Evolutionary conservation across 1,284 basidiomycete species (phyloP), one percentile per base, ranked within the genome.

Genomic region (Ustilago loliicola): DNA sequence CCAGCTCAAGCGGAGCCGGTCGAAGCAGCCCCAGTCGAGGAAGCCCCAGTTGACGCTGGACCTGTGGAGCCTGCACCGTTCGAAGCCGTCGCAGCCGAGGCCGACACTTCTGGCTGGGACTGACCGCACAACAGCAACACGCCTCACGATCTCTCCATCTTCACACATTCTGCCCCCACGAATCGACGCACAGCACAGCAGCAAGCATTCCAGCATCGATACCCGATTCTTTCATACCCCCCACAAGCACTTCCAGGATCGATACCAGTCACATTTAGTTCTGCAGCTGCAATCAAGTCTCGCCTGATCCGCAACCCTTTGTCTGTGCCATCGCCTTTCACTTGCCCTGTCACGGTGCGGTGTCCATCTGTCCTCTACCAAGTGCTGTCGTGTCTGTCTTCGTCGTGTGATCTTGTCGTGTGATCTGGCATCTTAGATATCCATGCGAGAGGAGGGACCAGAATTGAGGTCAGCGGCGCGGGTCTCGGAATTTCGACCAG

Each of bases 41-140:
- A 45, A 57, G 45, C 38, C 57, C 54, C 19, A 27, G 34, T 27
- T 36, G 66, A 52, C 30, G 59, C 34, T 17, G 38, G 13, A 58
- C 42, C 15, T 45, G 40, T 34, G 36, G 66, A 50, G 40, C 54
- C 34, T 17, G 38, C n/a, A 53, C 47, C 17, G 30, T 6, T 50
- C 15, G 48, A 27, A 50, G 27, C 23, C 36, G 40, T 19, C 50
- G 62, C 40, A 6, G 36, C 23, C 13, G 66, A 48, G n/a, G 50
- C 56, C 13, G 32, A 59, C 11, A 25, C 53, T n/a, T 25, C 30
- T 21, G 53, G 53, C 30, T 55, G 53, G 36, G 53, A 55, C 21
- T 55, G 36, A 55, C 11, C 13, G 9, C 21, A 2, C 23, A 29
- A 50, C 13, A 50, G 48, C 48, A 50, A 19, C 25, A 50, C 9